phyloP scores from a whole-genome alignment of 768 basidiomycete genomes.

The Mycena latifolia region DNA sequence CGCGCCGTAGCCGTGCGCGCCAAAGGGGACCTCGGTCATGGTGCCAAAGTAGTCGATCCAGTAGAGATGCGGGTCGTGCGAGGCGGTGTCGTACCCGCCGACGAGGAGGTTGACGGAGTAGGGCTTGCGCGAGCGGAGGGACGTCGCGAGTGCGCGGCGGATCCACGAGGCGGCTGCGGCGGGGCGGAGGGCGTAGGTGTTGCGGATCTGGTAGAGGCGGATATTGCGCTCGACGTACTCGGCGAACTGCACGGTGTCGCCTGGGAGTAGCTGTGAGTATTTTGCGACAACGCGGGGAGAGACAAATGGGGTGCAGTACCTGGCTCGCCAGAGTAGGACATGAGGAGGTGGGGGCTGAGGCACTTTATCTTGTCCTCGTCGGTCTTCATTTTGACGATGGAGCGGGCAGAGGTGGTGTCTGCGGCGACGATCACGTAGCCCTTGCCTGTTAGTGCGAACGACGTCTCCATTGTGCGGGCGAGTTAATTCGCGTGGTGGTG shows the following conservation, averaged over 20 bases:
- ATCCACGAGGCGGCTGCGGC: constrained; percentile 96
- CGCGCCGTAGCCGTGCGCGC: constrained; percentile 94
- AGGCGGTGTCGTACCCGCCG: constrained; percentile 90
- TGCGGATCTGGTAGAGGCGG: constrained; percentile 95
- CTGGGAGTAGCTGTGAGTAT: constrained; percentile 55
- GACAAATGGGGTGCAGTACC: too few relatives aligned
- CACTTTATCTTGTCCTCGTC: constrained; percentile 98
- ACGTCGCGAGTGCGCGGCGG: constrained; percentile 89
- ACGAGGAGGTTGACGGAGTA: constrained; percentile 95
- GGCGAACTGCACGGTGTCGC: constrained; percentile 96
- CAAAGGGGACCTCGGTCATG: constrained; percentile 89
- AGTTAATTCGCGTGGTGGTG: neutral
- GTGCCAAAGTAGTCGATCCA: constrained; percentile 99
- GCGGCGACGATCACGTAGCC: constrained; percentile 94
- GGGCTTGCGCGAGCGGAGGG: constrained; percentile 87
- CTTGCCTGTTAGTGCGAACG: constrained; percentile 92
- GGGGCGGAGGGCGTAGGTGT: constrained; percentile 90
- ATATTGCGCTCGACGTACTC: constrained; percentile 98
- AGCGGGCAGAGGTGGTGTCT: constrained; percentile 89
- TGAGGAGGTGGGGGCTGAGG: constrained; percentile 90
- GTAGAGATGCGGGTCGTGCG: constrained; percentile 81
- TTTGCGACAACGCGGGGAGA: too few relatives aligned
- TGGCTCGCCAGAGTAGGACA: constrained; percentile 96
- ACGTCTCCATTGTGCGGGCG: constrained; percentile 85
- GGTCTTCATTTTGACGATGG: constrained; percentile 97